These are phyloP conservation scores for Vachellia collinsii DNA, from an alignment of 306 rosid species.

Conservation along the genomic window DNA sequence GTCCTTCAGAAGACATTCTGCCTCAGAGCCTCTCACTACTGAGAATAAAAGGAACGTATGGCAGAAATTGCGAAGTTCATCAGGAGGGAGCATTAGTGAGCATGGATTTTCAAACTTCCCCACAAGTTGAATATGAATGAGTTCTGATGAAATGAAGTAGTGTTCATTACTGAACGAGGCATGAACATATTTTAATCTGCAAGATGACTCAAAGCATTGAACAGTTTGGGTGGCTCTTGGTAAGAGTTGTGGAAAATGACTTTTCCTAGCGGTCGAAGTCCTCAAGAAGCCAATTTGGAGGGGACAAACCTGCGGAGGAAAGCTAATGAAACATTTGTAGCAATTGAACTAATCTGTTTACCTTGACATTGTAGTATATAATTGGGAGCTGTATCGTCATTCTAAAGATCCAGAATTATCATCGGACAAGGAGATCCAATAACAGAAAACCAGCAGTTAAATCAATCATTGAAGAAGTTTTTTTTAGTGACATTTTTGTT, in stretches of 20 bases:
- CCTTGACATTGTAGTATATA: slow-evolving; percentile 7
- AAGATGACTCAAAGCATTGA: neutral
- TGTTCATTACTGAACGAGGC: neutral
- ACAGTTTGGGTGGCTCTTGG: neutral
- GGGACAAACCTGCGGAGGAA: slow-evolving; percentile 5
- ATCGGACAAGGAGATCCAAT: neutral
- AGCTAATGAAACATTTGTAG: slow-evolving; percentile 21
- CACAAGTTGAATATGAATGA: slow-evolving; percentile 2
- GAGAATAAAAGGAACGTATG: slow-evolving; percentile 64
- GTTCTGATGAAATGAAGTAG: slow-evolving; percentile 23
- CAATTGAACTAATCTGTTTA: slow-evolving; percentile 13
- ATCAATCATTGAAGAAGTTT: neutral
- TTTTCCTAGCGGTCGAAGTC: slow-evolving; percentile 10
- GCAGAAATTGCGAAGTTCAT: slow-evolving; percentile 68
- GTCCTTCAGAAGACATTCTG: slow-evolving; percentile 74
- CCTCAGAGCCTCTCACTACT: slow-evolving; percentile 64
- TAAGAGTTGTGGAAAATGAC: neutral
- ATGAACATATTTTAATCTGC: neutral
- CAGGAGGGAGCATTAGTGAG: slow-evolving; percentile 82
- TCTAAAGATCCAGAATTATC: slow-evolving; percentile 9
- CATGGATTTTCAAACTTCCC: slow-evolving; percentile 60
- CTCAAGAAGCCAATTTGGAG: neutral
- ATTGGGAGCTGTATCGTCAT: neutral
- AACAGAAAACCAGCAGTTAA: neutral
- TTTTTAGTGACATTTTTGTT: neutral